Base-by-base conservation (phyloP, 2,329 filamentous ascomycete species). In the Leptosphaerulina australis region DNA sequence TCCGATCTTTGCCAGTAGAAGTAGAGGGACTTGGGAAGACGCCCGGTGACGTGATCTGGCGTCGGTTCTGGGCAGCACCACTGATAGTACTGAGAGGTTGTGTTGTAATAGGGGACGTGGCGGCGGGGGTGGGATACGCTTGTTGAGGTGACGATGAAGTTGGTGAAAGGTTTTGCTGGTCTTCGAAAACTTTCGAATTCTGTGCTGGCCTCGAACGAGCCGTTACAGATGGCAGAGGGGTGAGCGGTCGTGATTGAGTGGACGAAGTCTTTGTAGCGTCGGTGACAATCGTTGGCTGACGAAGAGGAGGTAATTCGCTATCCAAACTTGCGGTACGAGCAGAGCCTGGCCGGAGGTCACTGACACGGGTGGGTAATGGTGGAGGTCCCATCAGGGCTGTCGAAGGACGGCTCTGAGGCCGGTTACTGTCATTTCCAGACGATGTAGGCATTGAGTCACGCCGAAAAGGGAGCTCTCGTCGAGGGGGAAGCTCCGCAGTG, bases 381-480 rank as follows among this genome's bases (percentile, higher is more conserved):
- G 72, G 70, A 24, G 72, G 68, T 0, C 59, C 62, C 66, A 70
- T 66, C 0, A 60, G 7, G 2, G 48, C 53, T 11, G 53, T 68
- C 3, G 60, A 61, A 3, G 62, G 62, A 12, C 62, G 59, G 56
- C 63, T 69, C n/a, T 43, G 34, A 30, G 59, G 50, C 3, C 59
- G 56, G 17, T 46, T 50, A 8, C 47, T 62, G 8, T 68, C 63
- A 24, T 53, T 67, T 12, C 60, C 58, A 26, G 62, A 56, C 38
- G 66, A 67, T 28, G 61, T 49, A n/a, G 63, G 54, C 8, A 60
- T 36, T 17, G 67, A 68, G n/a, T 66, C 58, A 6, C 70, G 66
- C 28, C 64, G 58, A 53, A 77, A 77, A 3, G 74, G 74, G 14
- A 76, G 64, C 52, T 76, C 73, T 37, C 73, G 66, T 39, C 68